phyloP scores from a whole-genome alignment of 75 land plant species.

The Cupressus sempervirens region DNA sequence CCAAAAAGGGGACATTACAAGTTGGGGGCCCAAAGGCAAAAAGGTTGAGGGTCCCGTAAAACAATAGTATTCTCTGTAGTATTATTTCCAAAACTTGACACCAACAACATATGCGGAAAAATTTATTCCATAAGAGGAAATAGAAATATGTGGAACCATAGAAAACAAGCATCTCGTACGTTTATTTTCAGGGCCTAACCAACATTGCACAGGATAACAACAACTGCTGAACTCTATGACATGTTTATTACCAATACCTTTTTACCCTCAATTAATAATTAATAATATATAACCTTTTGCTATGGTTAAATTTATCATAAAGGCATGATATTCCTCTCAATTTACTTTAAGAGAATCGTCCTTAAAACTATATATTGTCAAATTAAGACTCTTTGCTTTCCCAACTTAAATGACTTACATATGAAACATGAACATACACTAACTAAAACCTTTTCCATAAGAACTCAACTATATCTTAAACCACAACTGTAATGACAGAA shows the following conservation, averaged over 20 bases:
- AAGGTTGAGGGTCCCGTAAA: no score
- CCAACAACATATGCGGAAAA: background rate
- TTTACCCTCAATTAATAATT: background rate
- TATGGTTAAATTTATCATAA: background rate
- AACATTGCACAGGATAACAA: background rate
- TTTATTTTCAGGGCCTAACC: background rate
- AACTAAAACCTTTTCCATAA: background rate
- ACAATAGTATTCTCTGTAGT: no score
- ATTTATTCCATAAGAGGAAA: background rate
- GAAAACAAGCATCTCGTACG: background rate
- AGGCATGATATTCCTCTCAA: background rate
- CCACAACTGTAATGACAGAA: no score
- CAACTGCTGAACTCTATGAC: background rate
- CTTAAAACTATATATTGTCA: background rate
- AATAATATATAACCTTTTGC: background rate
- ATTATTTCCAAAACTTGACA: no score
- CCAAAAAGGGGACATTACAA: no score
- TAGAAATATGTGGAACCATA: background rate
- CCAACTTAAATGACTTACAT: background rate
- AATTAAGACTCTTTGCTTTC: background rate
- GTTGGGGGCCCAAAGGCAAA: no score
- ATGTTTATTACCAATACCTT: background rate
- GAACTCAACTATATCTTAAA: background rate
- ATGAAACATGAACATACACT: background rate
- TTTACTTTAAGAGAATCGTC: background rate